Evolutionary conservation across 148 eudicot genomes (phyloP), one percentile per base, ranked within the genome.

Genomic region (Chenopodium formosanum): DNA sequence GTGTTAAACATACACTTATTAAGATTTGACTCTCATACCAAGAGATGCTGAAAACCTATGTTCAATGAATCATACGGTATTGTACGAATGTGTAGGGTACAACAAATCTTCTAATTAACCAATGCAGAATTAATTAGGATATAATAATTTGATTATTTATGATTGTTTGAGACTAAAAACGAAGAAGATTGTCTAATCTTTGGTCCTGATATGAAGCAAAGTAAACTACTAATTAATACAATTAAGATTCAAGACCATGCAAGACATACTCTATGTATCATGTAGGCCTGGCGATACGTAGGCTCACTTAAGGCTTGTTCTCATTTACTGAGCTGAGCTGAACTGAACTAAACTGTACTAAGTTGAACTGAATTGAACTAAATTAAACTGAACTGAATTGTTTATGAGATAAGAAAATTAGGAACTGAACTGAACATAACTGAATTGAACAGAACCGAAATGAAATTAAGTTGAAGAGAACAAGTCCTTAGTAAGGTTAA

Each of bases 61-160:
- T 83, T 78, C 85, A 72, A 63, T 83, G 78, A 83, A 78, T 50
- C 85, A 83, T 78, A 82, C 78, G 53, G 66, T 47, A 62, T 56
- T 44, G 81, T 82, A 71, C 81, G 20, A 78, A 31, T 70, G n/a
- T 76, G 9, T 46, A 63, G 58, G 58, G 31, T 4, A 7, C 74
- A 46, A 12, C 77, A 46, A 69, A 82, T 70, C 77, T 77, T 73
- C 32, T 66, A 78, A 46, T 83, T 48, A 78, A 83, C 78, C 81
- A 78, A 78, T 40, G 73, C 58, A 37, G 27, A 17, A 56, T 81
- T 81, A 56, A 56, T 56, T 16, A 52, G 62, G 17, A 4, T 56
- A 56, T 4, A 37, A 25, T 68, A 2, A 14, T 37, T 56, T 76
- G 13, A 81, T 25, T 81, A 68, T 20, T 44, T 2, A 82, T 76